Percentiles rank a stretch among this genome's conserved stretches.
phyloP scores from a whole-genome alignment of 2,329 filamentous ascomycete genomes.

The Nothophoma quercina region DNA sequence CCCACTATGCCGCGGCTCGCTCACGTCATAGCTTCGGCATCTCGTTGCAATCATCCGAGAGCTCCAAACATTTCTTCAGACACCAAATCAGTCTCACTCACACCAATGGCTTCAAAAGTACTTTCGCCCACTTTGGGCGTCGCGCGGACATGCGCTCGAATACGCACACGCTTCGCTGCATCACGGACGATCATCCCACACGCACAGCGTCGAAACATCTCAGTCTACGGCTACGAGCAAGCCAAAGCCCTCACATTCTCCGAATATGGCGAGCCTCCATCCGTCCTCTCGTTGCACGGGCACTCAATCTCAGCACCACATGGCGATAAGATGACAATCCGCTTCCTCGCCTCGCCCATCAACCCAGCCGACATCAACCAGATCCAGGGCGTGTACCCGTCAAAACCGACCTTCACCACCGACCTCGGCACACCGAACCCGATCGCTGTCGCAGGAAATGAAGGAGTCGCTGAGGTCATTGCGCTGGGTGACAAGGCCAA shows the following conservation, averaged over 20 bases:
- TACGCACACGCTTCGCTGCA: slow-evolving; percentile 12
- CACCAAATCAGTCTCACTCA: neutral
- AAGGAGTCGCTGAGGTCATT: slow-evolving; percentile 91
- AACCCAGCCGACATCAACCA: slow-evolving; percentile 99
- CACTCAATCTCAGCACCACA: slow-evolving; percentile 80
- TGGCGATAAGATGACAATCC: slow-evolving; percentile 76
- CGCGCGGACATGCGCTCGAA: slow-evolving; percentile 24
- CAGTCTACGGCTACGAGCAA: slow-evolving; percentile 80
- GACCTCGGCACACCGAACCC: slow-evolving; percentile 78
- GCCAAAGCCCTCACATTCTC: slow-evolving; percentile 82
- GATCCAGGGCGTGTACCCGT: slow-evolving; percentile 94
- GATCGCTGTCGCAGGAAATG: slow-evolving; percentile 83
- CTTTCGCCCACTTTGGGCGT: slow-evolving; percentile 27
- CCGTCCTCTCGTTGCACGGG: slow-evolving; percentile 73
- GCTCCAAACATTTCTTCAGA: slow-evolving; percentile 15
- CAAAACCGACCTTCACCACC: slow-evolving; percentile 78
- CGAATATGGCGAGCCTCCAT: slow-evolving; percentile 75
- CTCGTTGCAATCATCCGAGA: slow-evolving; percentile 11
- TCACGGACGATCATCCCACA: slow-evolving; percentile 9
- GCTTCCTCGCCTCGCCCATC: slow-evolving; percentile 88
- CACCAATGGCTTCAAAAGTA: slow-evolving; percentile 39
- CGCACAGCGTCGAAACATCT: slow-evolving; percentile 55
- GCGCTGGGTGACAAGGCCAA: slow-evolving; percentile 69
- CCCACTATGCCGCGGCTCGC: slow-evolving; percentile 34
- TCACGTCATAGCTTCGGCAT: slow-evolving; percentile 40